Base-by-base conservation (phyloP, 805 yeast species). In the Candida hungchunana region DNA sequence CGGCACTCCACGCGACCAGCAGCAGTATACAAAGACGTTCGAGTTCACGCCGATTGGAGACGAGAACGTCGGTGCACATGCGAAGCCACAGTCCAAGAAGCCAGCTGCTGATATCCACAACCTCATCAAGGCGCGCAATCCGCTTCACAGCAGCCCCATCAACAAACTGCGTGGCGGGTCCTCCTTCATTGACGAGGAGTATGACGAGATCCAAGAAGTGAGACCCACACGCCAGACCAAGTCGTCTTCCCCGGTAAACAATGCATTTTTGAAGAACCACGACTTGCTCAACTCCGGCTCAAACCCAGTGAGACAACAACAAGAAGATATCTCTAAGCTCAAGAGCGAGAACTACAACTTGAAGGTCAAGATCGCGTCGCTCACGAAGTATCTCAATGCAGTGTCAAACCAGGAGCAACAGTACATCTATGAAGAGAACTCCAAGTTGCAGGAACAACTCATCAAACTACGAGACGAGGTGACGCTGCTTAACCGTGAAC, bases 271-370 rank as follows among this genome's bases (percentile, higher is more conserved):
- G 10, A 12, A 14, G 21, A 31, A 47, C 26, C 36, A 25, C 18
- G 45, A 45, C 18, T 29, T 52, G 32, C 36, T 52, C 6, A 43
- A 46, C 28, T 43, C 40, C 39, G 57, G 56, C 1, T 51, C 56
- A 15, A 54, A 58, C 34, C 60, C 63, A 4, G 50, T 58, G 12
- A 53, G 44, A 29, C 58, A 49, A 24, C 62, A 58, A 42, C 54
- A 56, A 36, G 51, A 52, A 28, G 41, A 53, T 27, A 41, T 54
- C 9, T 44, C 57, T 13, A 52, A 54, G 38, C 55, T 69, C 21
- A 56, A 62, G 37, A 56, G 63, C 9, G 75, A 69, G 25, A 69
- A 69, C 40, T 66, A 64, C 44, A 65, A 64, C 35, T 53, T 69
- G 43, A 69, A 67, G 43, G 58, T 69, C 23, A 66, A 67, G 40